These are phyloP conservation scores for Tritrichomonas musculus DNA, from an alignment of 208 protist genomes.

Conservation along the genomic window DNA sequence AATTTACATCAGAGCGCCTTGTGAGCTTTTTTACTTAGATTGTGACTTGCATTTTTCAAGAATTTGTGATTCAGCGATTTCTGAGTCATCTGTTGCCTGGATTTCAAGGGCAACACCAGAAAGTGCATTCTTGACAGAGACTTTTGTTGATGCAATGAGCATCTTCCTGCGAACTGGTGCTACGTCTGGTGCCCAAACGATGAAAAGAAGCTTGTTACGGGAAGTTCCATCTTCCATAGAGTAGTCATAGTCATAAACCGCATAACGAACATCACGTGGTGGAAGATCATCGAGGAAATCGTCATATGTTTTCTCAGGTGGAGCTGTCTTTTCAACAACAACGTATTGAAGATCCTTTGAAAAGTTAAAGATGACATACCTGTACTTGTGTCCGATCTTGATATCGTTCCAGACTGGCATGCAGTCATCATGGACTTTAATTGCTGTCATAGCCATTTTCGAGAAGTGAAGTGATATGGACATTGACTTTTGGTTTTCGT, in stretches of 20 bases:
- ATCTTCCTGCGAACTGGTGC: conserved; percentile 11
- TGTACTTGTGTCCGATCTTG: conserved; percentile 28
- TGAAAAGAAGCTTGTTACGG: conserved; percentile 26
- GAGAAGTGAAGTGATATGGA: conserved; percentile 15
- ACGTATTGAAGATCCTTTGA: not conserved
- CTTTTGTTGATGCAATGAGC: not conserved
- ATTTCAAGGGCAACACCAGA: not conserved
- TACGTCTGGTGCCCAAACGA: conserved; percentile 20
- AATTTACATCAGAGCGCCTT: no score
- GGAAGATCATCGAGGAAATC: conserved; percentile 32
- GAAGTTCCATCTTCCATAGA: not conserved
- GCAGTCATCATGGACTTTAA: conserved; percentile 2
- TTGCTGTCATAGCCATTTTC: conserved; percentile 22
- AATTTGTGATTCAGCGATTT: not conserved
- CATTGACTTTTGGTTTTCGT: no score
- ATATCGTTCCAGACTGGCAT: conserved; percentile 25
- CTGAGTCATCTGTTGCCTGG: conserved; percentile 9
- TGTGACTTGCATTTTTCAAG: not conserved
- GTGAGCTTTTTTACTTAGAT: no score
- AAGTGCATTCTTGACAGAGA: not conserved
- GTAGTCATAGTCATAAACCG: conserved; percentile 17
- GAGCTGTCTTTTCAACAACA: not conserved
- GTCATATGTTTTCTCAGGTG: not conserved
- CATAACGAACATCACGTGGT: conserved; percentile 30
- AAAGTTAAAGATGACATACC: conserved; percentile 26